These are phyloP conservation scores for Mortierella sp. DNA, from an alignment of 371 early-diverging fungal genomes.

Conservation along the genomic window DNA sequence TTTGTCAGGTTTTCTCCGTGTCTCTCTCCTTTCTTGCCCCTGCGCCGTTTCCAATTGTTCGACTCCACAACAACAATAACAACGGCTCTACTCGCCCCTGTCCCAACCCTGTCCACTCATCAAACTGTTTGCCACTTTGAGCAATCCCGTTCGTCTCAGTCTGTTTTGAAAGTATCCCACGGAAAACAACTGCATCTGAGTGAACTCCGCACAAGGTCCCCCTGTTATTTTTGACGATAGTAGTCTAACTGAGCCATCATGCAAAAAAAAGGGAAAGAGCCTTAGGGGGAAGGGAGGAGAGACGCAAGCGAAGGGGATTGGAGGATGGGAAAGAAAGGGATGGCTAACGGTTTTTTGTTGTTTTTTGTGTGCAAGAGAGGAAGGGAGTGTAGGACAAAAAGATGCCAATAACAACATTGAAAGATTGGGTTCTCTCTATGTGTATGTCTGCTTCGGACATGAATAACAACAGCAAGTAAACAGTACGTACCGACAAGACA, in stretches of 20 bases:
- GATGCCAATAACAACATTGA: neutral
- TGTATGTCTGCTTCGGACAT: neutral
- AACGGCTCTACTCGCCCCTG: neutral
- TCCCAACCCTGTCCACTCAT: neutral
- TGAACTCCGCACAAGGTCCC: neutral
- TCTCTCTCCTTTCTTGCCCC: neutral
- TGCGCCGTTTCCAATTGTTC: neutral
- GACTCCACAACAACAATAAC: neutral
- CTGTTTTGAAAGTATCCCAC: neutral
- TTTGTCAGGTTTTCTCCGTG: conserved; percentile 14
- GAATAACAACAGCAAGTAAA: neutral
- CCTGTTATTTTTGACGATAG: neutral
- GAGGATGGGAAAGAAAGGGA: neutral
- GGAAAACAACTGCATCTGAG: neutral
- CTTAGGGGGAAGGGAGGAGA: neutral
- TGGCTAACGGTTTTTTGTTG: neutral
- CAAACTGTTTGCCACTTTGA: neutral
- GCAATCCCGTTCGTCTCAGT: neutral
- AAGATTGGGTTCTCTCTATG: neutral
- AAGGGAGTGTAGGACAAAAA: neutral
- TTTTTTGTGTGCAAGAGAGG: neutral
- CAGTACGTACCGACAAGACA: neutral
- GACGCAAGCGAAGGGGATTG: neutral
- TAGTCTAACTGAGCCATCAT: neutral
- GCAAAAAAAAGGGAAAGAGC: neutral